These are phyloP conservation scores for Scedosporium dehoogii DNA, from an alignment of 2,329 filamentous ascomycete genomes.

Conservation along the genomic window DNA sequence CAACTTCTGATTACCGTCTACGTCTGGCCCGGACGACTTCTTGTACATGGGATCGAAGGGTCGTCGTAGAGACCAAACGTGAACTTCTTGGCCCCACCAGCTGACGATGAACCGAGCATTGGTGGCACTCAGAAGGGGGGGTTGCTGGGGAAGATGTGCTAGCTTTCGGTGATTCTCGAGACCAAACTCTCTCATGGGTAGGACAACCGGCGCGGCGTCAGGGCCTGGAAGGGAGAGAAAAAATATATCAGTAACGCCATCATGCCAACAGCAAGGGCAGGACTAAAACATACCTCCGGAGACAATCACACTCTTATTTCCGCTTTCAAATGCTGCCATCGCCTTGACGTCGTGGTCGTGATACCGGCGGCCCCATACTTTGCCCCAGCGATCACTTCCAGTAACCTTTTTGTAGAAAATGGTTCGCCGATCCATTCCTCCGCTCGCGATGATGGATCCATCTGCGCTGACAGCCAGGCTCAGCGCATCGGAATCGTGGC, in stretches of 20 bases:
- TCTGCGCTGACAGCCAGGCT: slow-evolving; percentile 76
- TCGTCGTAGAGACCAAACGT: slow-evolving; percentile 60
- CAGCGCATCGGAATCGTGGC: slow-evolving; percentile 82
- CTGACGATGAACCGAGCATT: slow-evolving; percentile 68
- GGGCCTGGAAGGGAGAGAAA: slow-evolving; percentile 48
- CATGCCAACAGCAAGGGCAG: neutral
- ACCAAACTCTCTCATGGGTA: slow-evolving; percentile 65
- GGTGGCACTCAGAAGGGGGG: slow-evolving; percentile 63
- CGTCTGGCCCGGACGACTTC: slow-evolving; percentile 32
- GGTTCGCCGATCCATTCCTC: slow-evolving; percentile 83
- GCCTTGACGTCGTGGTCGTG: slow-evolving; percentile 94
- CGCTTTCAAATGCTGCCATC: slow-evolving; percentile 81
- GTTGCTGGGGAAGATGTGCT: slow-evolving; percentile 71
- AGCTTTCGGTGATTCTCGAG: slow-evolving; percentile 76
- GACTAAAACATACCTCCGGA: slow-evolving; percentile 62
- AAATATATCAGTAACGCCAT: neutral
- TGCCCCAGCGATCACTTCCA: slow-evolving; percentile 63
- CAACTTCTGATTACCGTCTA: slow-evolving; percentile 47
- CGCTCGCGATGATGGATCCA: slow-evolving; percentile 74
- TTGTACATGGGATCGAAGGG: slow-evolving; percentile 18
- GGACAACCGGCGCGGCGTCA: slow-evolving; percentile 72
- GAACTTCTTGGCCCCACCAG: slow-evolving; percentile 86
- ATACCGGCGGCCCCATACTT: slow-evolving; percentile 75
- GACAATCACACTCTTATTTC: slow-evolving; percentile 73
- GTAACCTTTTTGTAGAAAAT: slow-evolving; percentile 65